phyloP scores from a whole-genome alignment of 2,329 filamentous ascomycete species.

The Paradendryphiella salina region DNA sequence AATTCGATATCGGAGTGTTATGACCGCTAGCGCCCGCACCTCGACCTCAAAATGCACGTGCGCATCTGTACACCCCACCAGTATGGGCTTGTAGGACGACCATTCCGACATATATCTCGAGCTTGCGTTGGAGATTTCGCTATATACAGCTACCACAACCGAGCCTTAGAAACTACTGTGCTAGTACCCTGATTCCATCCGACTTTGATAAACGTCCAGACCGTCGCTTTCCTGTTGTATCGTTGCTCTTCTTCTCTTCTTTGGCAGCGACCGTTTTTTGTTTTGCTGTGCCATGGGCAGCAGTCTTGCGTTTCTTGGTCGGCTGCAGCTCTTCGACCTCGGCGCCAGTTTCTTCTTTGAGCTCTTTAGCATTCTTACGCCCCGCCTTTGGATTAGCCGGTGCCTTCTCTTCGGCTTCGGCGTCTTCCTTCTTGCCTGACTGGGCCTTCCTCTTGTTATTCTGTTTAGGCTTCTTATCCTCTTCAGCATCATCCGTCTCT shows the following conservation, averaged over 20 bases:
- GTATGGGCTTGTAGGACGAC: background rate
- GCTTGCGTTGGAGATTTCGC: background rate
- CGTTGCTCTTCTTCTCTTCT: slow-evolving; percentile 19
- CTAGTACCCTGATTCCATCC: background rate
- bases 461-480: slow-evolving; percentile 36
- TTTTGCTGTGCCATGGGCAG: slow-evolving; percentile 13
- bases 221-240: slow-evolving; percentile 23
- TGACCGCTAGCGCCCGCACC: slow-evolving; percentile 24
- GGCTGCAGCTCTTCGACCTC: slow-evolving; percentile 27
- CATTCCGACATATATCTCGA: background rate
- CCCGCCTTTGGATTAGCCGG: slow-evolving; percentile 26
- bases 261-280: slow-evolving; percentile 16
- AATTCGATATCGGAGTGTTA: slow-evolving; percentile 35
- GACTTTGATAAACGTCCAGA: slow-evolving; percentile 30
- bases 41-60: slow-evolving; percentile 24
- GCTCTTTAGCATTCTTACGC: slow-evolving; percentile 26
- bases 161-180: background rate
- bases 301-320: slow-evolving; percentile 35
- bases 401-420: slow-evolving; percentile 17
- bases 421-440: slow-evolving; percentile 27
- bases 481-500: slow-evolving; percentile 28
- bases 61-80: slow-evolving; percentile 7
- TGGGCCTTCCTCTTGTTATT: slow-evolving; percentile 44
- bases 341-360: slow-evolving; percentile 33
- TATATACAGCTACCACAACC: background rate